phyloP scores from a whole-genome alignment of 345 rosid genomes.

The Syzygium aqueum region DNA sequence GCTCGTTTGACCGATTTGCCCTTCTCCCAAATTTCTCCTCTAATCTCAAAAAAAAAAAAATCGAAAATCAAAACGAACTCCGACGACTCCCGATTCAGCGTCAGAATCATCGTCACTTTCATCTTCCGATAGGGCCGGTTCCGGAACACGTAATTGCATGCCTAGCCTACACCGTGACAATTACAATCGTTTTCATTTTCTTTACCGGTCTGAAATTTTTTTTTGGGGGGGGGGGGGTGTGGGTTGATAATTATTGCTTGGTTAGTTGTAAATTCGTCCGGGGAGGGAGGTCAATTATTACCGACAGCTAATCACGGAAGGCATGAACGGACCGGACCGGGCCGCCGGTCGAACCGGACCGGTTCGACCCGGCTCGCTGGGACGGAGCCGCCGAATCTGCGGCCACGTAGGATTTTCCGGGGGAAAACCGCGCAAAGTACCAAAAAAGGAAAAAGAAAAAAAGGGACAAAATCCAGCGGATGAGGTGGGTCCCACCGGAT shows the following conservation, averaged over 20 bases:
- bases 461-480: background rate
- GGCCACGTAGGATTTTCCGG: background rate
- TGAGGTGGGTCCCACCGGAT: background rate
- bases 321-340: background rate
- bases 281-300: background rate
- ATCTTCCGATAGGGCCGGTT: background rate
- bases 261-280: background rate
- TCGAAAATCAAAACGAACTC: background rate
- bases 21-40: background rate
- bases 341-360: background rate
- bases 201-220: too few relatives aligned
- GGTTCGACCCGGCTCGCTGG: background rate
- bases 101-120: background rate
- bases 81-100: background rate
- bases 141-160: too few relatives aligned
- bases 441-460: background rate
- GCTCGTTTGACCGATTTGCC: background rate
- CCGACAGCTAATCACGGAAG: background rate
- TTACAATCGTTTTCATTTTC: background rate
- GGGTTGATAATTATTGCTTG: background rate
- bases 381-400: background rate
- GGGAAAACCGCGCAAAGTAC: background rate
- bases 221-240: background rate
- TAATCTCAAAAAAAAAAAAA: background rate
- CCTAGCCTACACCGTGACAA: rapidly evolving